Base-by-base conservation (phyloP, 345 rosid genomes). In the Noccaea caerulescens region DNA sequence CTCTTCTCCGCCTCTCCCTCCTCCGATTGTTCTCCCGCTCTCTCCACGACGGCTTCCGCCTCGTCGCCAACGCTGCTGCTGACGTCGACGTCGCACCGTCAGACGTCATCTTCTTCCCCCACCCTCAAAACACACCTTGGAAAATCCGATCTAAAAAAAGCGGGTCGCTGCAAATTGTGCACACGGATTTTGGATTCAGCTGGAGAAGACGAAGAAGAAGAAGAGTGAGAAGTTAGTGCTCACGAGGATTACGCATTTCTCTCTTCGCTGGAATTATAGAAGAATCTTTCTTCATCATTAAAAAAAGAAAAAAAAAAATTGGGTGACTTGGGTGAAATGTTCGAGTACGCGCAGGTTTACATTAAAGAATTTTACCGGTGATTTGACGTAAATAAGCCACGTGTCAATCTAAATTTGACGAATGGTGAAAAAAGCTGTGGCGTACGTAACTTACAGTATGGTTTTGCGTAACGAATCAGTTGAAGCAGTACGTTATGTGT, bases 31-130 rank as follows among this genome's bases (percentile, higher is more conserved):
- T 92, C 85, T 94, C 99, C 74, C 97, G 84, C 87, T 94, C 99
- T 82, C 87, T 85, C 96, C 97, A 92, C 68, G 99, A 92, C 39
- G 99, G 99, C 80, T 92, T 92, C 83, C 97, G 77, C 85, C 98
- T 81, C 12, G 80, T 69, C 27, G 84, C 66, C 71, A 75, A 64
- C 43, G 76, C 68, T 54, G 84, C 69, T 42, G 78, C 68, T 66
- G 79, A 69, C 77, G 91, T 69, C 71, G 99, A 90, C 42, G 99
- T 95, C 34, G 98, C 97, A 2, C 98, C 97, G 69, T 94, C 98
- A 11, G 99, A 94, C 80, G 93, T 85, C 99, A 94, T 91, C 69
- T 69, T 25, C 77, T 60, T 60, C 65, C 9, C 11, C 51, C 66
- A 77, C 9, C 79, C 66, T 47, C 58, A 46, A 38, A 46, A 64